A percentile compares a stretch with the other conserved stretches of the same genome.
Conservation (phyloP, 2,329 filamentous ascomycete species). For the Penicillium sp. region DNA sequence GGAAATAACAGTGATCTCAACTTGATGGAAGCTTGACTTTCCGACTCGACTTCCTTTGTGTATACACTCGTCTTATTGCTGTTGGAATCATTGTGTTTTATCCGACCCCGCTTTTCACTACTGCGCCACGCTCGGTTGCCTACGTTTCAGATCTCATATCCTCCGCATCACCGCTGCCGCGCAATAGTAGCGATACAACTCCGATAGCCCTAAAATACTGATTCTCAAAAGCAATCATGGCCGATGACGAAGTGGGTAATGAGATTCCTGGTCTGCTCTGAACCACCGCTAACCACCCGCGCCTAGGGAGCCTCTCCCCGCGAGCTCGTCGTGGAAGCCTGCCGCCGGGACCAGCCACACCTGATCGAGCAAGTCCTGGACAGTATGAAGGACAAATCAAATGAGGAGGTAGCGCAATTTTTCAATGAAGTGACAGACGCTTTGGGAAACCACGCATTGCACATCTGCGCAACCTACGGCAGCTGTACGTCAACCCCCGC, state of each 20-base stretch:
- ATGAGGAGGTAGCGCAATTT: conserved; percentile 64
- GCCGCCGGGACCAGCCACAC: conserved; percentile 85
- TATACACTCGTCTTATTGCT: conserved; percentile 2
- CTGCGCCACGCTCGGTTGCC: conserved; percentile 4
- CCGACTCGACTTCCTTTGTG: conserved; percentile 10
- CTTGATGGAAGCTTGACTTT: conserved; percentile 4
- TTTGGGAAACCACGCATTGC: conserved; percentile 82
- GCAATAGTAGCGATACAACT: background rate
- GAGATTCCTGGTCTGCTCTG: background rate
- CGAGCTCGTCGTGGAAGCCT: conserved; percentile 87
- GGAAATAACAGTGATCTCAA: conserved; percentile 11
- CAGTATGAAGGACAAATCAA: conserved; percentile 53
- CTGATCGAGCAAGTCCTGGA: conserved; percentile 72
- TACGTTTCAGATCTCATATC: conserved; percentile 7
- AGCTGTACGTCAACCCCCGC: conserved; percentile 61
- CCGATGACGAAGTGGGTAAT: conserved; percentile 41
- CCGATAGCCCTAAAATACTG: background rate
- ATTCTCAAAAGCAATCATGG: conserved; percentile 28
- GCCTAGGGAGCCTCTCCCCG: conserved; percentile 73
- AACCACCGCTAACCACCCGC: conserved; percentile 3
- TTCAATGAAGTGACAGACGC: conserved; percentile 83
- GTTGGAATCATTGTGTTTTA: background rate
- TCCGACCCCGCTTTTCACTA: background rate
- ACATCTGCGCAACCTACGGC: conserved; percentile 79
- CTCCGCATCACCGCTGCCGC: conserved; percentile 2